Evolutionary conservation across 495 filamentous ascomycete species (phyloP), one percentile per base, ranked within the genome.

Genomic region (Aspergillus kassunensis): DNA sequence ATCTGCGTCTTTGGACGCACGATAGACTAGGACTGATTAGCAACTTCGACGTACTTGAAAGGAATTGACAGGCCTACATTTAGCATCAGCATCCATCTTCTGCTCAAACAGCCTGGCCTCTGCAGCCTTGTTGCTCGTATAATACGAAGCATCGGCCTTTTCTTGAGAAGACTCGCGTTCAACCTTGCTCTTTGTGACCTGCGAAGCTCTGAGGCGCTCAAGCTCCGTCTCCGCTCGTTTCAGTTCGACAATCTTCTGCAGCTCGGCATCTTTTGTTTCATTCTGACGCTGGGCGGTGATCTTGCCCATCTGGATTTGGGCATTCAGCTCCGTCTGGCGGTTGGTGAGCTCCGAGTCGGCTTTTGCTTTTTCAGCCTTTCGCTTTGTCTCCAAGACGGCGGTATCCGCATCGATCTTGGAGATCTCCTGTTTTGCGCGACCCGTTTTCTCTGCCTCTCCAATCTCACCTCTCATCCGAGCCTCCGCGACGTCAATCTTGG

Each of bases 391-490:
- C 44, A 86, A 79, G 4, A 91, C 88, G 2, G 89, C 88, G 19
- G 87, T 90, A 44, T 86, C 81, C 50, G 87, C 88, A 58, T 90
- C 79, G 59, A 93, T 91, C 69, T 88, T 90, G 48, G 85, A 84
- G 37, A 91, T 87, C 56, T 88, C 85, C 49, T 88, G 85, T 58
- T 89, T 87, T 44, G 87, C 84, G 59, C 84, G 77, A 49, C 89
- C 88, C 56, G 83, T 79, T 55, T 88, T 84, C 61, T 89, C 80
- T 31, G 87, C 82, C 67, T 91, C 88, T 36, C 89, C 89, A 24
- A 91, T 85, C 55, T 88, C 84, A 63, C 89, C 89, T 27, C 75
- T 77, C 68, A 89, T 85, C 43, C 88, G 79, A 3, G 89, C 89
- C 57, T 89, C 83, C 30, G 89, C 88, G 10, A 91, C 88, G 60